Conservation (phyloP, 1,284 basidiomycete species). For the Ceratobasidium sp. region DNA sequence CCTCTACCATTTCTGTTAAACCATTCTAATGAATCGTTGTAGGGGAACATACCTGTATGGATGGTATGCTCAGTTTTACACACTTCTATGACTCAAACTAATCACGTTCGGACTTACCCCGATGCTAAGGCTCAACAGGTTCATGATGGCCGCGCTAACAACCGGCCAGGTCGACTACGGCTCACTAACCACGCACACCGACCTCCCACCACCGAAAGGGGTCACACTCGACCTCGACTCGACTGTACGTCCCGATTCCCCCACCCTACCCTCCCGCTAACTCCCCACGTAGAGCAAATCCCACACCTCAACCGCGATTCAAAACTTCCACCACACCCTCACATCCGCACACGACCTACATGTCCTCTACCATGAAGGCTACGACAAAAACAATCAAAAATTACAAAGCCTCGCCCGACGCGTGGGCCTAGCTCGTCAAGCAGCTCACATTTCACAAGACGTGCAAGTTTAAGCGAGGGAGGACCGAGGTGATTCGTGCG, state of each 20-base stretch:
- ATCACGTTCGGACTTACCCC: too few relatives aligned
- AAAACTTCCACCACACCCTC: slow-evolving; percentile 80
- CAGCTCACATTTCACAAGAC: slow-evolving; percentile 94
- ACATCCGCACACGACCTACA: slow-evolving; percentile 84
- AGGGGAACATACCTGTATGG: slow-evolving; percentile 86
- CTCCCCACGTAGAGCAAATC: slow-evolving; percentile 52
- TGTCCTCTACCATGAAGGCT: slow-evolving; percentile 83
- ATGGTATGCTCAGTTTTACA: slow-evolving; percentile 90
- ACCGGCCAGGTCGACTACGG: slow-evolving; percentile 82
- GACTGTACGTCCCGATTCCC: slow-evolving; percentile 68
- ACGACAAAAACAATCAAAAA: slow-evolving; percentile 87
- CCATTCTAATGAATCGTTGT: too few relatives aligned
- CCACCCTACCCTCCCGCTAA: slow-evolving; percentile 59
- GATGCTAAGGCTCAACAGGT: slow-evolving; percentile 96
- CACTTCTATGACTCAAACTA: too few relatives aligned
- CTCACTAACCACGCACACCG: slow-evolving; percentile 58
- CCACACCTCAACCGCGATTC: slow-evolving; percentile 67
- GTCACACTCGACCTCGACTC: too few relatives aligned
- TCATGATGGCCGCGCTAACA: slow-evolving; percentile 82
- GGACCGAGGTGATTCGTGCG: slow-evolving; percentile 94
- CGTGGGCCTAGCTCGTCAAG: slow-evolving; percentile 95
- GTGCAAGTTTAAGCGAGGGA: slow-evolving; percentile 88
- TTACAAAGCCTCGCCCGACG: slow-evolving; percentile 91
- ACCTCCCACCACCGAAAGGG: too few relatives aligned
- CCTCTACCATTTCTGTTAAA: too few relatives aligned